Evolutionary conservation across 352 stramenopile species (phyloP).

Genomic region (Pythium diclinum): DNA sequence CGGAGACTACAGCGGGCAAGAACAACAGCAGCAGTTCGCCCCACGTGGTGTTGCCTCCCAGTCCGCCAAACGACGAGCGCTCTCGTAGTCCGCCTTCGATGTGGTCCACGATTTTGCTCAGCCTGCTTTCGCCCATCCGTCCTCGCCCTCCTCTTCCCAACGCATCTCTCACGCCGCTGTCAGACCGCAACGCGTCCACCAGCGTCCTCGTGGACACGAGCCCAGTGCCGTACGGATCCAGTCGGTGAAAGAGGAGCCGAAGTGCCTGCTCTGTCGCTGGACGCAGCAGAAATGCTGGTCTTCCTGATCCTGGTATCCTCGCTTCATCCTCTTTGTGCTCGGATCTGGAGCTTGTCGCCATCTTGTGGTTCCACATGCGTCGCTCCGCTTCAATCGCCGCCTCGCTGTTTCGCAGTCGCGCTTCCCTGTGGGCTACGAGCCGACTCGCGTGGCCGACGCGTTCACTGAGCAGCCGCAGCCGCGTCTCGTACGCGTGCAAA

Average conservation of each 20-base stretch:
- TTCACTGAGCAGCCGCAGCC: conserved; percentile 38
- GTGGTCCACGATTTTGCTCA: conserved; percentile 35
- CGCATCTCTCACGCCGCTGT: conserved; percentile 34
- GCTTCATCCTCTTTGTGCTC: conserved; percentile 25
- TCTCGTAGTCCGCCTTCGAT: conserved; percentile 37
- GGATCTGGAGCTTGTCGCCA: not conserved
- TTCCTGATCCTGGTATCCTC: conserved; percentile 33
- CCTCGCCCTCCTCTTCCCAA: conserved; percentile 27
- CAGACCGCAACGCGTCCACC: conserved; percentile 37
- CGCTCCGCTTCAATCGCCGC: conserved; percentile 47
- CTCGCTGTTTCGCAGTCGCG: conserved; percentile 59
- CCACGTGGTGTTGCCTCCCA: conserved; percentile 56
- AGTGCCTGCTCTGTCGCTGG: conserved; percentile 52
- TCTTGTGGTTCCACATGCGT: conserved; percentile 26
- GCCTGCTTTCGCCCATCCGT: conserved; percentile 22
- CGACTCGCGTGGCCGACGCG: conserved; percentile 39
- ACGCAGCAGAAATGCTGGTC: conserved; percentile 27
- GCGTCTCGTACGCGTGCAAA: conserved; percentile 40
- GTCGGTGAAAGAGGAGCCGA: conserved; percentile 55
- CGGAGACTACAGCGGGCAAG: conserved; percentile 35
- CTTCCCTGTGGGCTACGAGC: conserved; percentile 50
- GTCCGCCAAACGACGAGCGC: conserved; percentile 20
- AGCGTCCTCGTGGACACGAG: conserved; percentile 36
- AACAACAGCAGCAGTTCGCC: conserved; percentile 73
- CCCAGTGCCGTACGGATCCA: conserved; percentile 63